Evolutionary conservation across 2,329 filamentous ascomycete genomes (phyloP), one percentile per base, ranked within the genome.

Genomic region (Furcasterigmium sp.): DNA sequence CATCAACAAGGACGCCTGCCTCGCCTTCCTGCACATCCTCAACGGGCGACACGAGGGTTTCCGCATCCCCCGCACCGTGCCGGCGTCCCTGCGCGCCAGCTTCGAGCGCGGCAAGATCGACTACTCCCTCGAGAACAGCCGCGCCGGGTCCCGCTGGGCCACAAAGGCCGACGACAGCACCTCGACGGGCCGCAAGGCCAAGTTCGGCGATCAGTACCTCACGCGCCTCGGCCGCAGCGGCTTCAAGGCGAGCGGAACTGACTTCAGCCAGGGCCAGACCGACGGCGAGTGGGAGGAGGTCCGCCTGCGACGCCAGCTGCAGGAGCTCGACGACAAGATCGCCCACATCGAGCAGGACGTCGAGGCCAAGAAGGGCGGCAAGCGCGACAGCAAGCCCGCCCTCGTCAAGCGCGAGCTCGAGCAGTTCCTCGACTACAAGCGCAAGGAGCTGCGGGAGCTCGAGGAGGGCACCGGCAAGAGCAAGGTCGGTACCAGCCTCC

Each of bases 81-180:
- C 93, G 1, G 87, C 91, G 1, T 93, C 87, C n/a, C 78, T 98
- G 32, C 84, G 93, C 30, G 76, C 89, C 23, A 91, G 84, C 46
- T 98, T 98, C 58, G 91, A 98, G 69, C 86, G 89, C 60, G 95
- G 94, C 60, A 82, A 95, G 63, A 97, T 98, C 61, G 90, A 96
- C 67, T 98, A 97, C 69, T 88, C 95, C 59, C 63, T 97, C 47
- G 89, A 94, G 63, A 85, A 85, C 56, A 79, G 85, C 49, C 73
- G 76, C 44, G 69, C 72, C 2, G 80, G 80, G 30, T 85, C 85
- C 48, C 82, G 85, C 56, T 95, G 90, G 86, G 89, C 87, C 3
- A 78, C 81, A 48, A 81, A 85, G 50, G 80, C 84, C 38, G 87
- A 91, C 58, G 88, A 94, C 41, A 78, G 79, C 51, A 96, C 91